Percentiles rank a stretch among this genome's conserved stretches.
These are phyloP conservation scores for Phoenix roebelenii DNA, from an alignment of 176 grass and related monocot genomes.

Conservation along the genomic window DNA sequence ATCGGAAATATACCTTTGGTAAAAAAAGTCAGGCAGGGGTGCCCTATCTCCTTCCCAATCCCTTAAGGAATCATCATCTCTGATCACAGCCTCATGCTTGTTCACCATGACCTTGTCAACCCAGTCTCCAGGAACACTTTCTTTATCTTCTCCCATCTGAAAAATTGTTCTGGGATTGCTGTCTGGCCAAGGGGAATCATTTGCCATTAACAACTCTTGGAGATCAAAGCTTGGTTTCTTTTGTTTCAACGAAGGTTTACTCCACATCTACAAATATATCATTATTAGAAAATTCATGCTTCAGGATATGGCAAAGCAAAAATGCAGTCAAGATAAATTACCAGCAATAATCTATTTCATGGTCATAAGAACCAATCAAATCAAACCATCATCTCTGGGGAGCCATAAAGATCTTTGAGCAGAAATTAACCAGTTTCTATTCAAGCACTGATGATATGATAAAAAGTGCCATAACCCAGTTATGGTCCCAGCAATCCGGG, in stretches of 20 bases:
- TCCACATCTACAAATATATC: constrained; percentile 38
- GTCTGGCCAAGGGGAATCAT: constrained; percentile 72
- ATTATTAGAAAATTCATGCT: background rate
- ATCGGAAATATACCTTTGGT: constrained; percentile 64
- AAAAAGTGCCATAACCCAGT: too few species aligned
- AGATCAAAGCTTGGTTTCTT: constrained; percentile 94
- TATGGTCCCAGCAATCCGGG: too few species aligned
- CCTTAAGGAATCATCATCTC: constrained; percentile 27
- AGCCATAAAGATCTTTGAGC: too few species aligned
- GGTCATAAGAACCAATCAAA: background rate
- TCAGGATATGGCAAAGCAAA: background rate
- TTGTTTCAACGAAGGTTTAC: constrained; percentile 45
- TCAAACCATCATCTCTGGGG: background rate
- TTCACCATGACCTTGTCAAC: constrained; percentile 93
- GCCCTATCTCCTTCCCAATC: constrained; percentile 80
- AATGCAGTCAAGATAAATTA: background rate
- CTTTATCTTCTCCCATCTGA: constrained; percentile 71
- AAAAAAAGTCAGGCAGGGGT: constrained; percentile 77
- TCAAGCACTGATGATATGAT: too few species aligned
- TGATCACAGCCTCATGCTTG: constrained; percentile 14
- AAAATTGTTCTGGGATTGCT: constrained; percentile 58
- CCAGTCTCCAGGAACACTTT: constrained; percentile 63
- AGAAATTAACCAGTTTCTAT: too few species aligned
- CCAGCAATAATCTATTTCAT: background rate
- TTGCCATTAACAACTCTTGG: constrained; percentile 65